Conservation (phyloP, 2,329 filamentous ascomycete species). For the Epichloe gansuensis region DNA sequence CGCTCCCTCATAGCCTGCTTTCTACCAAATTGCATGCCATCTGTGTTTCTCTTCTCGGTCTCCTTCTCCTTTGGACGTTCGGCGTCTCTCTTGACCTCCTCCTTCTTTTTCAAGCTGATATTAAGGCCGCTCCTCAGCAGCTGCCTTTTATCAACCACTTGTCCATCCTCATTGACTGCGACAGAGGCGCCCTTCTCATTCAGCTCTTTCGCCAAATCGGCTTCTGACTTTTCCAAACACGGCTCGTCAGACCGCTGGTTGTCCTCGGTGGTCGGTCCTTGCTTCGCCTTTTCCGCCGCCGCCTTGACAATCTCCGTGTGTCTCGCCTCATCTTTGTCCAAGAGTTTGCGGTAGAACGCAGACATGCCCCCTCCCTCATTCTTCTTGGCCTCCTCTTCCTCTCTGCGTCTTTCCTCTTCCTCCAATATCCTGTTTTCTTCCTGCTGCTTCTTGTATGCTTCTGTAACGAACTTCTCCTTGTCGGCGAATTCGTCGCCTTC, state of each 20-base stretch:
- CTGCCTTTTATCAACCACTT: slow-evolving; percentile 76
- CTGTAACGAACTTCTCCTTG: slow-evolving; percentile 79
- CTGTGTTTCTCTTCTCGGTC: slow-evolving; percentile 23
- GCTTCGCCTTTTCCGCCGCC: slow-evolving; percentile 41
- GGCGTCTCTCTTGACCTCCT: slow-evolving; percentile 18
- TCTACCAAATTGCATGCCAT: slow-evolving; percentile 31
- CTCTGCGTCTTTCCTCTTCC: slow-evolving; percentile 55
- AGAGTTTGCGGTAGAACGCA: slow-evolving; percentile 63
- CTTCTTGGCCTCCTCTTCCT: slow-evolving; percentile 53
- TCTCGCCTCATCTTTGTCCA: slow-evolving; percentile 57
- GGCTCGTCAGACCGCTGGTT: slow-evolving; percentile 21
- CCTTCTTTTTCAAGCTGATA: slow-evolving; percentile 51
- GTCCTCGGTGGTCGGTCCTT: slow-evolving; percentile 17
- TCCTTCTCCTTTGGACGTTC: slow-evolving; percentile 16
- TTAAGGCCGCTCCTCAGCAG: slow-evolving; percentile 67
- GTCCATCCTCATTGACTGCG: slow-evolving; percentile 67
- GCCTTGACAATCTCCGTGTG: slow-evolving; percentile 61
- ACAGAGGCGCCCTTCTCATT: slow-evolving; percentile 50
- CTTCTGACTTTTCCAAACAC: slow-evolving; percentile 45
- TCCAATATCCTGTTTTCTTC: slow-evolving; percentile 60
- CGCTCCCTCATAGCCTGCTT: slow-evolving; percentile 61
- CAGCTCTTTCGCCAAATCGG: slow-evolving; percentile 54
- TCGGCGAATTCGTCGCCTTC: slow-evolving; percentile 72
- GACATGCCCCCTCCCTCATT: slow-evolving; percentile 59
- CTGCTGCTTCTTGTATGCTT: slow-evolving; percentile 70